Evolutionary conservation across 2,329 filamentous ascomycete species (phyloP), one percentile per base, ranked within the genome.

Genomic region (Cercospora sesami): DNA sequence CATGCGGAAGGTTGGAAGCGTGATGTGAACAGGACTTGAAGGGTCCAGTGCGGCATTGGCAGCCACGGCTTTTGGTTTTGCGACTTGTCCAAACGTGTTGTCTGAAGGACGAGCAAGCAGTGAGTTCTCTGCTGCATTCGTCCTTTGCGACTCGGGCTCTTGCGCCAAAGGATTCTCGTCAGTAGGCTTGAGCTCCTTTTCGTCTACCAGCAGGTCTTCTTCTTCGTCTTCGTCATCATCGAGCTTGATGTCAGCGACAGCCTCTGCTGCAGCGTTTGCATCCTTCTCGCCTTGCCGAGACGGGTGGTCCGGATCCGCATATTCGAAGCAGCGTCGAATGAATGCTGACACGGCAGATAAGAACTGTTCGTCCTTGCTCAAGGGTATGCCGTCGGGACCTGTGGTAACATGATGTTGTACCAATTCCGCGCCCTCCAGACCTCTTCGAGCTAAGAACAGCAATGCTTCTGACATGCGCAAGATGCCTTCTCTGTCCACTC

Each of bases 1-100:
- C 95, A 99, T 99, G 72, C 95, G 91, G 86, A 99, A 99, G 0
- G 95, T 99, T 0, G 95, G 95, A 1, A 99, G 86, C 0, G 95
- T 98, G 76, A 99, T 97, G 78, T 97, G 91, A 0, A 99, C 86
- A 6, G 95, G 95, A 71, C 96, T 94, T 28, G 93, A 90, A 2
- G 95, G 95, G 77, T 99, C 94, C 4, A 99, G 86, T 0, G 95
- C 95, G 8, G 90, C 89, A 77, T 99, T 99, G 58, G 93, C 93
- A 21, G 91, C 87, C 77, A 93, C 89, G 1, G 90, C 89, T 75
- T 89, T 86, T 7, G 90, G 87, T 33, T 69, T 71, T 5, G 33
- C 55, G 21, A 71, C 72, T 80, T 79, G 68, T 68, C 78, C 65
- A 74, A 81, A 74, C 66, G 77, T 59, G 71, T 77, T 70, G 58